phyloP scores from a whole-genome alignment of 2,329 filamentous ascomycete genomes.

The Dryadomyces quercivorus region DNA sequence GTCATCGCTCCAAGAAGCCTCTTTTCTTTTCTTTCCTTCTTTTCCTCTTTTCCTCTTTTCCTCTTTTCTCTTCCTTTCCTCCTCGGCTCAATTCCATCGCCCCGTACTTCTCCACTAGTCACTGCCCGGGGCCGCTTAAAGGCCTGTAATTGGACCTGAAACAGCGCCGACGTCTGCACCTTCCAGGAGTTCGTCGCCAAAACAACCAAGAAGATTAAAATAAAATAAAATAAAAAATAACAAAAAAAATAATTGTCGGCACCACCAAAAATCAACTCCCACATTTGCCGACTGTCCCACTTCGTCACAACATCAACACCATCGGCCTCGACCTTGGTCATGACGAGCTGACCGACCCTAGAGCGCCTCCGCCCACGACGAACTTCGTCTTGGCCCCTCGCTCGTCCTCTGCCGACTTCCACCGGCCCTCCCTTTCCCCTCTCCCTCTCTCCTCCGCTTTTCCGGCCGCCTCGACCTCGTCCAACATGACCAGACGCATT shows the following conservation, averaged over 20 bases:
- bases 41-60: neutral
- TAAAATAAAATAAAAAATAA: no score
- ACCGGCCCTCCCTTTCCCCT: neutral
- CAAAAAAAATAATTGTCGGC: neutral
- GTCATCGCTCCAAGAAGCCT: neutral
- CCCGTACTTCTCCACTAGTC: neutral
- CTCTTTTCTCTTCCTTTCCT: neutral
- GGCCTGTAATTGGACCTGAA: neutral
- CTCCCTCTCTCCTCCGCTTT: neutral
- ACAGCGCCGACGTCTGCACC: neutral
- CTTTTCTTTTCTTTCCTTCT: neutral
- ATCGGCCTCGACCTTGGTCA: neutral
- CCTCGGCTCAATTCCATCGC: neutral
- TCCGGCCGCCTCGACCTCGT: neutral
- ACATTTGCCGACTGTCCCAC: neutral
- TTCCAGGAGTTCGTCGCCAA: neutral
- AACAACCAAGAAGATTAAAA: no score
- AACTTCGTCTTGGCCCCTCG: neutral
- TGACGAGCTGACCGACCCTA: neutral
- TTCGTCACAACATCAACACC: neutral
- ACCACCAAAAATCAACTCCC: neutral
- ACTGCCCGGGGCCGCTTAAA: neutral
- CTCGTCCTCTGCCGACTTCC: neutral
- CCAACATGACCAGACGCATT: conserved; percentile 21
- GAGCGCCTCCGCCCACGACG: neutral